Evolutionary conservation across 257 asterid genomes (phyloP), one percentile per base, ranked within the genome.

Genomic region (Rubia yunnanensis): DNA sequence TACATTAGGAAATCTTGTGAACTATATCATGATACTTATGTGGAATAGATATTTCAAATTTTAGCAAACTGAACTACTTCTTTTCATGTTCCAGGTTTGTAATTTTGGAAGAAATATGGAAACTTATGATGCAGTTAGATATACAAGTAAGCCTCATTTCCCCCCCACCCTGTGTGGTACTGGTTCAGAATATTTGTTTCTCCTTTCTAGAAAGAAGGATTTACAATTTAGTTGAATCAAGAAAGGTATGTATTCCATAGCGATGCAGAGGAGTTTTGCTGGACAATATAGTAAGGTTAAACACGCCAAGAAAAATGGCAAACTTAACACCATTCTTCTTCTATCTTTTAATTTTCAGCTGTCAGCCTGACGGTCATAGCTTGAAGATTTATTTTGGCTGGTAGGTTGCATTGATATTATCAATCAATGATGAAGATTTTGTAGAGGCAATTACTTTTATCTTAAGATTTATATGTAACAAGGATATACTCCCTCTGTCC

Each of bases 361-460:
- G 91, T 90, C 69, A 86, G 87, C 83, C 85, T 83, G 79, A 96
- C 98, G 65, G 72, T 90, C 66, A 80, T 72, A 88, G 95, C 96
- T 49, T 90, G 99, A 95, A 84, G 91, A 79, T 79, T 88, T 67
- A 84, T 94, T 75, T 78, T 94, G 79, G 86, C 84, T 32, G 98
- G 99, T 69, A 82, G 99, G 74, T 94, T 94, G 79, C 91, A 89
- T n/a, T n/a, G n/a, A n/a, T 52, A 77, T 90, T 65, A 87, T 94
- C 67, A 79, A 88, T 79, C 83, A 88, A 65, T 94, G 99, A 98
- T 90, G n/a, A 96, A 75, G 71, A 69, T 77, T 94, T 86, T 66
- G 84, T 94, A 56, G 98, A 94, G 95, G 99, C 90, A 77, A 65
- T 70, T n/a, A n/a, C n/a, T n/a, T n/a, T n/a, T n/a, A n/a, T n/a